Base-by-base conservation (phyloP, 192 early-diverging fungal genomes). In the Coemansia sp. region DNA sequence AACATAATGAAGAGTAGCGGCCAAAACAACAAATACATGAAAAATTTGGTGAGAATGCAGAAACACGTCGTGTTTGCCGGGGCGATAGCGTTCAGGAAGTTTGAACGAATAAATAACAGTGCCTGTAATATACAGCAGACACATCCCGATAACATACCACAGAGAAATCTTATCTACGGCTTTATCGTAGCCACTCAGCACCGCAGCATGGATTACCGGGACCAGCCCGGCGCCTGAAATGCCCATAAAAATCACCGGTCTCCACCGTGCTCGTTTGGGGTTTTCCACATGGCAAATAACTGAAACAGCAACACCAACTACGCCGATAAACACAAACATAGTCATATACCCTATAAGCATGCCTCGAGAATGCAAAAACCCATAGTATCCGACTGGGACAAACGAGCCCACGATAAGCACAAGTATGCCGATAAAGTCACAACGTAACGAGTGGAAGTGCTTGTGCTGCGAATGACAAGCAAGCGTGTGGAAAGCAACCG, bases 31-130 rank as follows among this genome's bases (percentile, higher is more conserved):
- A 62, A 88, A 84, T 3, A 90, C 28, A 56, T 97, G 94, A 52
- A 93, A 97, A 36, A 97, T 93, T 80, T 97, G 94, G 61, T 94
- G 94, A 18, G 89, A 91, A 62, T 79, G 81, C 66, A 89, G 81
- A 67, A 81, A 84, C 42, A 87, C 77, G 53, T 94, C 84, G 61
- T 91, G 89, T 54, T 76, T 84, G 0, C 93, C 92, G 2, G 94
- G 94, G 42, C 79, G 85, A 69, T 83, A 88, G 16, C 86, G 58
- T 63, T 97, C 94, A 15, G 94, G 94, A 14, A 90, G 68, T 41
- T 91, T 80, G 53, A 71, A 74, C 3, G 86, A 89, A 48, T 98
- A 98, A 8, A 96, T 83, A 19, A 91, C 57, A 1, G 93, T 91
- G 20, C 95, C 95, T 13, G 78, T 44, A 41, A 94, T 67, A 67